Conservation (phyloP, 768 basidiomycete species). For the Xerocomellus intermedius region DNA sequence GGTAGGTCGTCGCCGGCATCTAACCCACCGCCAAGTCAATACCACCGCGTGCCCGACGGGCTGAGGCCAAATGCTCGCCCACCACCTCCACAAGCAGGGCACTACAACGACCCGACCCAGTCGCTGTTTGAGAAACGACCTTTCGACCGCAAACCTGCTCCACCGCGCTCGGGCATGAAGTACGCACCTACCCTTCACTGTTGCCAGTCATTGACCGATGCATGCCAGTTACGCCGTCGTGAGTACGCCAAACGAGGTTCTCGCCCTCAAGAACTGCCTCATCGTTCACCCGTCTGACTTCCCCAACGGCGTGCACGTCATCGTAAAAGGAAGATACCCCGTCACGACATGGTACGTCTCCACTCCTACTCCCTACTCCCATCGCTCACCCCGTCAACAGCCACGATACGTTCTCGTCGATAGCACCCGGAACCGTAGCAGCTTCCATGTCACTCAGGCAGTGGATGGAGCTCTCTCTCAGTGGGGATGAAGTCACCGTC, state of each 20-base stretch:
- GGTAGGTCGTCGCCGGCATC: slow-evolving; percentile 34
- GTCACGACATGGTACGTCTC: slow-evolving; percentile 68
- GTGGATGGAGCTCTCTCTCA: slow-evolving; percentile 84
- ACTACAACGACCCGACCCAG: slow-evolving; percentile 54
- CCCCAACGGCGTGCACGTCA: slow-evolving; percentile 64
- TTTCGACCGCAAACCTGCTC: slow-evolving; percentile 40
- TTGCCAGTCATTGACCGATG: not conserved
- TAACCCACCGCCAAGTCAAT: slow-evolving; percentile 37
- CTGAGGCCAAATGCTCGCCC: slow-evolving; percentile 36
- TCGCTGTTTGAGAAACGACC: slow-evolving; percentile 51
- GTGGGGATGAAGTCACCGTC: slow-evolving; percentile 74
- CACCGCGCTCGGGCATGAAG: slow-evolving; percentile 33
- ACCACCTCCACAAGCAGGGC: slow-evolving; percentile 38
- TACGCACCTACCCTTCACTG: not conserved
- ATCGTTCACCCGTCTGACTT: slow-evolving; percentile 82
- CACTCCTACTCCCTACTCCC: not conserved
- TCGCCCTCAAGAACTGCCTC: slow-evolving; percentile 80
- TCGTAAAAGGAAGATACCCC: slow-evolving; percentile 69
- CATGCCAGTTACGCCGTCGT: slow-evolving; percentile 53
- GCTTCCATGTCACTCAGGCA: slow-evolving; percentile 76
- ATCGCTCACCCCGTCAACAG: slow-evolving; percentile 43
- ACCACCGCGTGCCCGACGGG: slow-evolving; percentile 44
- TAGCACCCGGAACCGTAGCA: slow-evolving; percentile 71
- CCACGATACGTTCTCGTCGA: slow-evolving; percentile 74
- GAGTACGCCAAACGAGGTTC: slow-evolving; percentile 56